Conservation (phyloP, 352 stramenopile genomes). For the Globisporangium abappressorium region DNA sequence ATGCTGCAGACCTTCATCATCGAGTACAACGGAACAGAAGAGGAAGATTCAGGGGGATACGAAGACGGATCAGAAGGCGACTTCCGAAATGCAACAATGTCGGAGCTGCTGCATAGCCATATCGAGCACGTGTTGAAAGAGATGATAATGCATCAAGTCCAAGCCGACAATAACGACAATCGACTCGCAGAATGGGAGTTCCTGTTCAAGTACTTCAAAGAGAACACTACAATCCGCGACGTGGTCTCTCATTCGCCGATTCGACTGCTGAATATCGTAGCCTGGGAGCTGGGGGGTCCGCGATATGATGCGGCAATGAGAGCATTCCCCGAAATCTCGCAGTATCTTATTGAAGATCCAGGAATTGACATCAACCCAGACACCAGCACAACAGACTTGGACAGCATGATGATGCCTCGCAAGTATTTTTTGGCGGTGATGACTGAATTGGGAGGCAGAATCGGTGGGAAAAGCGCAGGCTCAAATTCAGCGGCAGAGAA, state of each 20-base stretch:
- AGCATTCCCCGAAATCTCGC: conserved; percentile 53
- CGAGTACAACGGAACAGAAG: conserved; percentile 27
- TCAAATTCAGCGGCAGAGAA: conserved; percentile 32
- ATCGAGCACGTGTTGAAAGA: conserved; percentile 61
- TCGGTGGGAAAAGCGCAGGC: conserved; percentile 36
- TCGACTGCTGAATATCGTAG: conserved; percentile 56
- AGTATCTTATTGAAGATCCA: conserved; percentile 36
- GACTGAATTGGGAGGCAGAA: conserved; percentile 71
- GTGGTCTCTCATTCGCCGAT: conserved; percentile 51
- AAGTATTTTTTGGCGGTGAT: conserved; percentile 84
- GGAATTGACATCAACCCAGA: conserved; percentile 22
- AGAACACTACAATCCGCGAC: conserved; percentile 58
- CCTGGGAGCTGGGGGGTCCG: conserved; percentile 62
- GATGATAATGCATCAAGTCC: conserved; percentile 61
- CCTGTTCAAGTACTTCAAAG: conserved; percentile 60
- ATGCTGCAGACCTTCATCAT: conserved; percentile 47
- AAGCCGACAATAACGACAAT: conserved; percentile 45
- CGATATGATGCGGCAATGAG: conserved; percentile 48
- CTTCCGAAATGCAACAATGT: conserved; percentile 27
- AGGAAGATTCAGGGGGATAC: conserved; percentile 21
- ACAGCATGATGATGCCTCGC: conserved; percentile 55
- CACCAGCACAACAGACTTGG: conserved; percentile 19
- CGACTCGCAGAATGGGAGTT: conserved; percentile 67
- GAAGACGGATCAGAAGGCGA: conserved; percentile 24
- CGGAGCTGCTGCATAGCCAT: conserved; percentile 40